Conservation (phyloP, 441 rosid genomes). For the Populus hybrid region DNA sequence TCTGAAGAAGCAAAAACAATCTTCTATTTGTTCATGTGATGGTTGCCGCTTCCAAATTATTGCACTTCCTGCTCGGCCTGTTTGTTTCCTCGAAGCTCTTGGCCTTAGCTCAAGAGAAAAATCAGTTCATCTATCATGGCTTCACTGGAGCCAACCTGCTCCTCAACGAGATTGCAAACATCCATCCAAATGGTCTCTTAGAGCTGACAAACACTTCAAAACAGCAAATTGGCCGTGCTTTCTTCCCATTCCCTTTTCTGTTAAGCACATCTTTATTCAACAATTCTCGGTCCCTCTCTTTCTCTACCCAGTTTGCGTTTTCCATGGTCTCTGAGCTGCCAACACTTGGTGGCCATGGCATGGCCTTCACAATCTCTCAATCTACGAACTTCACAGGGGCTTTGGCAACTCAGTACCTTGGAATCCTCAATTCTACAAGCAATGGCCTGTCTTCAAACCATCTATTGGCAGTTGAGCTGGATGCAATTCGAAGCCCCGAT, state of each 20-base stretch:
- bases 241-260: constrained; percentile 39
- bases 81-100: constrained; percentile 1
- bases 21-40: neutral
- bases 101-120: constrained; percentile 24
- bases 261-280: constrained; percentile 32
- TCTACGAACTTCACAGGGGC: constrained; percentile 34
- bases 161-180: neutral
- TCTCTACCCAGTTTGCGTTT: constrained; percentile 55
- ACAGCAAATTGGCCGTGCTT: constrained; percentile 47
- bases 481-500: constrained; percentile 32
- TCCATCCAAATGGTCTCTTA: constrained; percentile 26
- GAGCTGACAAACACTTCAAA: constrained; percentile 38
- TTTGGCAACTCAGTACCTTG: constrained; percentile 29
- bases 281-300: constrained; percentile 29
- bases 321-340: constrained; percentile 38
- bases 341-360: constrained; percentile 42
- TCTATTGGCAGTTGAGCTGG: constrained; percentile 58
- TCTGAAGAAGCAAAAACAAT: too few species aligned
- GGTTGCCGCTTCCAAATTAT: constrained; percentile 23
- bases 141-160: constrained; percentile 18
- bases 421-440: constrained; percentile 39
- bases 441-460: constrained; percentile 34
- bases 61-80: constrained; percentile 11
- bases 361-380: constrained; percentile 55
- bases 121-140: constrained; percentile 36